Base-by-base conservation (phyloP, 2,329 filamentous ascomycete genomes). In the Raffaelea albimanens region DNA sequence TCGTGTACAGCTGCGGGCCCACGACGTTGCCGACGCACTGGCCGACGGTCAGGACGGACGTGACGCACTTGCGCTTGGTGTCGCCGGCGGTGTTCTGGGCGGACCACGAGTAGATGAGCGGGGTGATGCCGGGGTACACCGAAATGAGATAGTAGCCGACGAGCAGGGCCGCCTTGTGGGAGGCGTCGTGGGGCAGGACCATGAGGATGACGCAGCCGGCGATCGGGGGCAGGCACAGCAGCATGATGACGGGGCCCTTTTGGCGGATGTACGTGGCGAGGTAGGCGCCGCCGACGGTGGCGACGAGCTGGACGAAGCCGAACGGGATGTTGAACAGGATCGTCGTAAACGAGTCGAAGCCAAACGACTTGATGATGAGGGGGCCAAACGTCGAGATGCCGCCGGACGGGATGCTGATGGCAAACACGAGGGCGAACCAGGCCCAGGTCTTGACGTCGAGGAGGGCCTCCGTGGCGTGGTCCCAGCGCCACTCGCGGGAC, bases 1-100 rank as follows among this genome's bases (percentile, higher is more conserved):
- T 73, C 21, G 71, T 78, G 62, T 80, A 83, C 2, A 83, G 63
- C 47, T 77, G 74, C 0, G 80, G 80, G 0, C 80, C 80, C 8
- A 55, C 50, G 43, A 85, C 77, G 54, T 86, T 85, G 5, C 82
- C 82, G 2, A 73, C 74, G 45, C 75, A 82, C 50, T 80, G 75
- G 4, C 80, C 79, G 44, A 85, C 71, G 55, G 85, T 81, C 1
- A 85, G 66, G 5, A 83, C 68, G 13, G 73, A 80, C 0, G 80
- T 84, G 0, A 76, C 82, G n/a, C 76, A 73, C 58, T 85, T 85
- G 53, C 78, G 76, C 63, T 86, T 86, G 0, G 82, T 85, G 57
- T 85, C 80, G 1, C 82, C 82, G 0, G 76, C 82, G 0, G 82
- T 82, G 53, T 83, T 82, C 51, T 78, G 75, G 2, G 74, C 68